Evolutionary conservation across 2,329 filamentous ascomycete genomes (phyloP).

Genomic region (Neonectria ditissima): DNA sequence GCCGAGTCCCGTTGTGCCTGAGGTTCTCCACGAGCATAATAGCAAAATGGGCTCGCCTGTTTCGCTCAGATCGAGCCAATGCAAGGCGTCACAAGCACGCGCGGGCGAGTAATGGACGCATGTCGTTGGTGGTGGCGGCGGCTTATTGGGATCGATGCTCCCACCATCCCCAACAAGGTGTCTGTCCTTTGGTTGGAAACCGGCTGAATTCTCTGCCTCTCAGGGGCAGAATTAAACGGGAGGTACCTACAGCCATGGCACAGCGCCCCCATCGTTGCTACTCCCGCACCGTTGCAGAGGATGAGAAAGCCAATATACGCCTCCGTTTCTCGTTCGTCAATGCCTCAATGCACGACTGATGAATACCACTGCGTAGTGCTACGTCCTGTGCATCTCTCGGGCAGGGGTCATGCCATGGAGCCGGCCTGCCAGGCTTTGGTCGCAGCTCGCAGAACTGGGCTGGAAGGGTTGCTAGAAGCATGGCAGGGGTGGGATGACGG

Average conservation of each 20-base stretch:
- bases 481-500: constrained; percentile 17
- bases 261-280: constrained; percentile 9
- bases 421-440: constrained; percentile 6
- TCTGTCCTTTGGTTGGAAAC: neutral
- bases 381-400: neutral
- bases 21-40: neutral
- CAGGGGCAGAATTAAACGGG: constrained; percentile 11
- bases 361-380: neutral
- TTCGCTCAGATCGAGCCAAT: constrained; percentile 25
- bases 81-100: constrained; percentile 15
- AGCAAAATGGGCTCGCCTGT: neutral
- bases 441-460: neutral
- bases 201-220: constrained; percentile 9
- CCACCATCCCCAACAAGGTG: constrained; percentile 1
- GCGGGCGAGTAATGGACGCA: constrained; percentile 16
- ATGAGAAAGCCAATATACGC: neutral
- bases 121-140: constrained; percentile 22
- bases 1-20: neutral
- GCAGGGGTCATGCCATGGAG: constrained; percentile 9
- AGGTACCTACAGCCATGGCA: neutral
- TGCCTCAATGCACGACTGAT: constrained; percentile 18
- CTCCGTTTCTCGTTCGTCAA: constrained; percentile 16
- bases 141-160: constrained; percentile 24
- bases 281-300: constrained; percentile 9
- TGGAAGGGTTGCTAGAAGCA: constrained; percentile 8